Evolutionary conservation across 106 monocot genomes (phyloP), one percentile per base, ranked within the genome.

Genomic region (Platanthera guangdongensis): DNA sequence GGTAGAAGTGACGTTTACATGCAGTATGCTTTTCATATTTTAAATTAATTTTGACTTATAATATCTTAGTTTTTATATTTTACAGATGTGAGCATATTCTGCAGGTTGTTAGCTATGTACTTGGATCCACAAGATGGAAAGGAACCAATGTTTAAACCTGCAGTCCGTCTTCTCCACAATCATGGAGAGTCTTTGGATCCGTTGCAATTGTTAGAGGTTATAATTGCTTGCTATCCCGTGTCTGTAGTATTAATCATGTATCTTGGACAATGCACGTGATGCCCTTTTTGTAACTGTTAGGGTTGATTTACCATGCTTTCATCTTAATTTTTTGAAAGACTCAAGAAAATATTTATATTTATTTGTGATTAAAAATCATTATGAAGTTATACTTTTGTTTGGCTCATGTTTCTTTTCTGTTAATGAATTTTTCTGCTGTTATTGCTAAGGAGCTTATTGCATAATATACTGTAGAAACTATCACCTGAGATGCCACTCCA

Each of bases 1-100:
- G 99, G 99, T 77, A 90, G 94, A 87, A 51, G 76, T 69, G 99
- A 99, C 83, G 89, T 90, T 10, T 99, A 94, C 84, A 94, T 99
- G 94, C 88, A 90, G 99, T 99, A 85, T 50, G 90, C 77, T 78
- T 79, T 83, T 77, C 51, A 13, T 73, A 13, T 47, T 71, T 65
- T 9, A 19, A 21, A 59, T 71, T 51, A 4, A 11, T 32, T 70
- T 57, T 68, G 39, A 1, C 46, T 69, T 74, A 48, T 54, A 25
- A 30, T 75, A 19, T 32, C 18, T 21, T 47, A 80, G 50, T 74
- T 7, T 45, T 67, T 53, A 9, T 52, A 10, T 76, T 11, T 72
- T 50, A 51, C 19, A 18, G 50, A 10, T 51, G 21, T 11, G 11
- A 70, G 46, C 22, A 51, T 70, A 50, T 54, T 51, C 19, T 47